These are phyloP conservation scores for Harrya chromipes DNA, from an alignment of 768 basidiomycete species.

Conservation along the genomic window DNA sequence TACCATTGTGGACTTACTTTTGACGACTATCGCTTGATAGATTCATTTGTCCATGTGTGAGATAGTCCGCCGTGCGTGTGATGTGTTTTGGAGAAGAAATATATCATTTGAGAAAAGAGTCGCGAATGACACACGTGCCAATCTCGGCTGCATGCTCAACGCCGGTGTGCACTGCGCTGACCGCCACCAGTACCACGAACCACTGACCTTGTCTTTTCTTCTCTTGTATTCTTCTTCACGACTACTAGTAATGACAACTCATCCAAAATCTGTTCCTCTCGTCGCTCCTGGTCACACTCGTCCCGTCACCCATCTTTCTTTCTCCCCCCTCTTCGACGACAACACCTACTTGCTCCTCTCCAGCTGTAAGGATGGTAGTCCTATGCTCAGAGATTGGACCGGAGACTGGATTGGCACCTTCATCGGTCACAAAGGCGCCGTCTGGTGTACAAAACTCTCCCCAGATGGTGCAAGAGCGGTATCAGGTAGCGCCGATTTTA, in stretches of 20 bases:
- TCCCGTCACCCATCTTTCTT: slow-evolving; percentile 91
- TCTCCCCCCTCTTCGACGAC: slow-evolving; percentile 84
- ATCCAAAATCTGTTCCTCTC: slow-evolving; percentile 70
- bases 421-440: slow-evolving; percentile 89
- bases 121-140: too few species aligned
- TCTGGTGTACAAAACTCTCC: slow-evolving; percentile 94
- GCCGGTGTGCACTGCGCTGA: slow-evolving; percentile 43
- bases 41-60: too few species aligned
- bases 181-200: slow-evolving; percentile 34
- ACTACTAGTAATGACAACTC: slow-evolving; percentile 61
- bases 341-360: slow-evolving; percentile 88
- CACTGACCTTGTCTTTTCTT: not conserved
- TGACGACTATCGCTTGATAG: too few species aligned
- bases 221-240: slow-evolving; percentile 19
- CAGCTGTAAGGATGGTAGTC: slow-evolving; percentile 98
- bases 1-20: too few species aligned
- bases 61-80: too few species aligned
- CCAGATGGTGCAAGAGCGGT: slow-evolving; percentile 82
- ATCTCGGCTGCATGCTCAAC: slow-evolving; percentile 14
- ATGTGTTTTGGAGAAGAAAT: too few species aligned
- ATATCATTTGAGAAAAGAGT: too few species aligned
- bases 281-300: slow-evolving; percentile 85
- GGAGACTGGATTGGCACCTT: slow-evolving; percentile 99
- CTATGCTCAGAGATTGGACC: slow-evolving; percentile 95
- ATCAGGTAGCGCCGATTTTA: slow-evolving; percentile 95